Base-by-base conservation (phyloP, 2,329 filamentous ascomycete species). In the Fusarium tjaetaba region DNA sequence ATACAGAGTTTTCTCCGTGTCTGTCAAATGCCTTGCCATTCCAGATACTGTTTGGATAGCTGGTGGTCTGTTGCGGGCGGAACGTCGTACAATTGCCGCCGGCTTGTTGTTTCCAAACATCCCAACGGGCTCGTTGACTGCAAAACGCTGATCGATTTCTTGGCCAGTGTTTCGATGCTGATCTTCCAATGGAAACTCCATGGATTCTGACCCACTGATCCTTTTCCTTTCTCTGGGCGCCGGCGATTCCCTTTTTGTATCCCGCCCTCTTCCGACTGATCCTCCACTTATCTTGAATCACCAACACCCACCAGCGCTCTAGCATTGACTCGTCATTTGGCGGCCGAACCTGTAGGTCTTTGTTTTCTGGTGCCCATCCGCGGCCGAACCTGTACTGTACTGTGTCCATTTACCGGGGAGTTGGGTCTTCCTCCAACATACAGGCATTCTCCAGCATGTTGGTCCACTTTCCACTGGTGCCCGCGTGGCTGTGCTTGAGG, bases 391-490 rank as follows among this genome's bases (percentile, higher is more conserved):
- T 71, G 36, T 56, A 45, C 20, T 60, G 34, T 60, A 32, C 7
- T 60, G 38, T 67, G 38, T 56, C 26, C 32, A 32, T 75, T 80
- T 76, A 82, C 61, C 79, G 77, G 38, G 80, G 79, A 42, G 80
- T 77, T 45, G 80, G 77, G 46, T 97, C 95, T 80, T 97, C 88
- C 61, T 92, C 95, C 82, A 95, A 91, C 94, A 98, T 97, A 84
- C 96, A 99, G 10, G 95, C 94, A 80, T 94, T 97, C 81, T 99
- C 96, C 39, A 99, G 87, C 88, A 97, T 95, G 82, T 98, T 98
- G 18, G 96, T 99, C 96, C 96, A 99, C 83, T 98, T 98, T 38
- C 96, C 96, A 82, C 95, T 98, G 2, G 94, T 96, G 41, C 96
- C 96, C 42, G 94, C 94, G 83, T 98, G 96, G 81, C 95, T 98